Percentiles rank a stretch among this genome's conserved stretches.
These are phyloP conservation scores for Termitomyces sp. DNA, from an alignment of 768 basidiomycete species.

Conservation along the genomic window DNA sequence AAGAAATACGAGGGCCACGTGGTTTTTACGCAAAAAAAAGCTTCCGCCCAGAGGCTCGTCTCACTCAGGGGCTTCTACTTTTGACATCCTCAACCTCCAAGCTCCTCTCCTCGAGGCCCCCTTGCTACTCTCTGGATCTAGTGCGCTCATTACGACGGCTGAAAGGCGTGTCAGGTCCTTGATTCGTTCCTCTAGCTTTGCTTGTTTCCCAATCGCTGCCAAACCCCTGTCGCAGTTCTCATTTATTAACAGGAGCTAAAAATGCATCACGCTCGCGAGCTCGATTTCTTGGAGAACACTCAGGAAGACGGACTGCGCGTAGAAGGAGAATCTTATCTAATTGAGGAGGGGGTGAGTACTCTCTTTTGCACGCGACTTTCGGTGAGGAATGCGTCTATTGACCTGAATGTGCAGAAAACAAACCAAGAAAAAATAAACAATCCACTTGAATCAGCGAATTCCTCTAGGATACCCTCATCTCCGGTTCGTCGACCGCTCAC, in stretches of 20 bases:
- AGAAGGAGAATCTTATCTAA: background rate
- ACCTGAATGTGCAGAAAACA: background rate
- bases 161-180: background rate
- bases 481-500: conserved; percentile 27
- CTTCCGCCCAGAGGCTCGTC: conserved; percentile 18
- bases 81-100: conserved; percentile 12
- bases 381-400: background rate
- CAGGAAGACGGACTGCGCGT: conserved; percentile 10
- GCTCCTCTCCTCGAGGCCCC: conserved; percentile 6
- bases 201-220: background rate
- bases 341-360: conserved; percentile 5
- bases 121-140: background rate
- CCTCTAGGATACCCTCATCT: background rate
- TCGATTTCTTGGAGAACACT: conserved; percentile 15
- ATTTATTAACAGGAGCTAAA: conserved; percentile 1
- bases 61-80: conserved; percentile 23
- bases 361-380: background rate
- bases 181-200: background rate
- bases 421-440: background rate
- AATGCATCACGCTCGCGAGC: conserved; percentile 20
- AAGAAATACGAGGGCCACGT: conserved; percentile 21
- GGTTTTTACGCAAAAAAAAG: conserved; percentile 22
- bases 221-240: conserved; percentile 18
- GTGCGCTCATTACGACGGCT: background rate
- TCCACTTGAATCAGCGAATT: background rate